Percentiles rank a stretch among this genome's conserved stretches.
Conservation (phyloP, 2,329 filamentous ascomycete species). For the Fusarium globosum region DNA sequence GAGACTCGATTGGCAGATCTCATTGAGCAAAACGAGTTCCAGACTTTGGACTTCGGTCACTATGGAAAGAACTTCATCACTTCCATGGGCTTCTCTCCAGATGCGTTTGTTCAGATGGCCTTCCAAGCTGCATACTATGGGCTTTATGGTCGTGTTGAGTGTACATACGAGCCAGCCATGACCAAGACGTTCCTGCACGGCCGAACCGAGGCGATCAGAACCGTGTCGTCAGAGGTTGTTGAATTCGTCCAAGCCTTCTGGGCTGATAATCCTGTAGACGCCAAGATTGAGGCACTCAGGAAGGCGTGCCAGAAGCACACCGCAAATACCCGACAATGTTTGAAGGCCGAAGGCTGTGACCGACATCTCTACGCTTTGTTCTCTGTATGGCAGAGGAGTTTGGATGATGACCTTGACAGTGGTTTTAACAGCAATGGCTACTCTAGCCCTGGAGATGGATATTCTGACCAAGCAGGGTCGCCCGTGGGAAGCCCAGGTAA, state of each 20-base stretch:
- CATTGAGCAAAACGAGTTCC: conserved; percentile 96
- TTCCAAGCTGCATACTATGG: conserved; percentile 99
- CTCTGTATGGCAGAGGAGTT: conserved; percentile 90
- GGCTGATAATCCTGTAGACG: conserved; percentile 84
- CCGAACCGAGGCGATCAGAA: conserved; percentile 91
- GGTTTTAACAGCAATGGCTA: conserved; percentile 69
- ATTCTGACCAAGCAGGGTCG: conserved; percentile 57
- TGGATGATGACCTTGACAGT: conserved; percentile 73
- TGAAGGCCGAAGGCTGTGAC: conserved; percentile 91
- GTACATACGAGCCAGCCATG: conserved; percentile 98
- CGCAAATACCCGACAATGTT: conserved; percentile 82
- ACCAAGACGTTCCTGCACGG: conserved; percentile 95
- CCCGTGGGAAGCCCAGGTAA: conserved; percentile 64
- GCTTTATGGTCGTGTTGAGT: conserved; percentile 91
- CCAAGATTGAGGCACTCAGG: conserved; percentile 87
- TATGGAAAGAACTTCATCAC: conserved; percentile 99
- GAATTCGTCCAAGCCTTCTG: conserved; percentile 94
- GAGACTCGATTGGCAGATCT: conserved; percentile 94
- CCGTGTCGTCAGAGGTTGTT: conserved; percentile 84
- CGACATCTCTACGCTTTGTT: conserved; percentile 93
- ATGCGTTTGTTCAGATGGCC: conserved; percentile 98
- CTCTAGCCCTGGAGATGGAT: conserved; percentile 68
- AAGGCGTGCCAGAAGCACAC: conserved; percentile 88
- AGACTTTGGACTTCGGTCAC: conserved; percentile 85
- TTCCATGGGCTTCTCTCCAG: conserved; percentile 94